A percentile compares a stretch with the other conserved stretches of the same genome.
Conservation (phyloP, 805 yeast genomes). For the Spathaspora passalidarum region DNA sequence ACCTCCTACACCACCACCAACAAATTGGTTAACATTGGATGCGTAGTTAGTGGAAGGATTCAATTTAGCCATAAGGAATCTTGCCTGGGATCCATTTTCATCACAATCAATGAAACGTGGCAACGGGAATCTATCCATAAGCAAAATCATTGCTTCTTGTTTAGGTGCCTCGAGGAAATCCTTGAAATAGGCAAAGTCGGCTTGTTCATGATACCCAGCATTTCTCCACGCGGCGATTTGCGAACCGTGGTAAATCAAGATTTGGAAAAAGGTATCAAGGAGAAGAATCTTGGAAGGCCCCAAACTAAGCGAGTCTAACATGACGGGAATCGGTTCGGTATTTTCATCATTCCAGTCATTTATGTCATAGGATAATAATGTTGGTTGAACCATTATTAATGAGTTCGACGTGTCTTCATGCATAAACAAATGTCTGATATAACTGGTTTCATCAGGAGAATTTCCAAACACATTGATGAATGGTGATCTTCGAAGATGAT, state of each 20-base stretch:
- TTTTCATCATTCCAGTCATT: slow-evolving; percentile 32
- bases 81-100: slow-evolving; percentile 74
- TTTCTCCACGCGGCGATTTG: slow-evolving; percentile 66
- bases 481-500: slow-evolving; percentile 63
- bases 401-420: slow-evolving; percentile 61
- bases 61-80: slow-evolving; percentile 66
- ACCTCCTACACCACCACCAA: slow-evolving; percentile 12
- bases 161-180: slow-evolving; percentile 61
- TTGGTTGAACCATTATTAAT: slow-evolving; percentile 68
- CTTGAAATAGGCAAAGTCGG: slow-evolving; percentile 57
- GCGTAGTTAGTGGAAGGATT: slow-evolving; percentile 62
- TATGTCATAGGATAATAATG: slow-evolving; percentile 55
- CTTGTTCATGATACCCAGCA: slow-evolving; percentile 58
- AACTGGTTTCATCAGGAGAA: slow-evolving; percentile 72
- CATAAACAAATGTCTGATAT: slow-evolving; percentile 58
- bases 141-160: slow-evolving; percentile 60
- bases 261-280: slow-evolving; percentile 68
- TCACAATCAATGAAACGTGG: slow-evolving; percentile 73
- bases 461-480: slow-evolving; percentile 65
- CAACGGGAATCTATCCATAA: slow-evolving; percentile 65
- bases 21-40: slow-evolving; percentile 32
- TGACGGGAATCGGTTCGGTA: slow-evolving; percentile 58
- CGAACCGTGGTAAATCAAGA: slow-evolving; percentile 64
- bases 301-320: slow-evolving; percentile 61
- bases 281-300: slow-evolving; percentile 55